phyloP scores from a whole-genome alignment of 2,329 filamentous ascomycete species.

The Cytospora leucostoma region DNA sequence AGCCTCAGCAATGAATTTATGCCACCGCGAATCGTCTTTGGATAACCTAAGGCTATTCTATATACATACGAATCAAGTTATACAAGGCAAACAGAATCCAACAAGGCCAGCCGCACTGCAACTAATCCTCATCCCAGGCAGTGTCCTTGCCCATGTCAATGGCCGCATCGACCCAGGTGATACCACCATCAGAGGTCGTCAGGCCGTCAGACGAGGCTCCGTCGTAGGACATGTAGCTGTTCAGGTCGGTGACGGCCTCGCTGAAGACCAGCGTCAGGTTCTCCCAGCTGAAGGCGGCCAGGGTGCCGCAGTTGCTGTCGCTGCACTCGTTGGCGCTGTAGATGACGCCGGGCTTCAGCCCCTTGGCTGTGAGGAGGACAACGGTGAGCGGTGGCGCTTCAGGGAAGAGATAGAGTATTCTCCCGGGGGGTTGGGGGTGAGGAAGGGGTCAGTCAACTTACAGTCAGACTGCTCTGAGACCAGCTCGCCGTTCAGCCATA shows the following conservation, averaged over 20 bases:
- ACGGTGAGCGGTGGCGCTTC: not conserved
- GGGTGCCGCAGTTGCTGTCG: conserved; percentile 21
- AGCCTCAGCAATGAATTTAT: no score
- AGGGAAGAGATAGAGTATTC: no score
- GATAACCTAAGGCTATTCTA: no score
- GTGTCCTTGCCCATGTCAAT: conserved; percentile 19
- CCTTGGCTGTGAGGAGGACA: not conserved
- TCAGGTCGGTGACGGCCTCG: conserved; percentile 19
- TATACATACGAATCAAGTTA: not conserved
- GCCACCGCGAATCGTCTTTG: no score
- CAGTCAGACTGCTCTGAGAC: conserved; percentile 24
- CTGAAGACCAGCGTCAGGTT: conserved; percentile 20
- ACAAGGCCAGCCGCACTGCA: not conserved
- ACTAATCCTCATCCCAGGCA: conserved; percentile 1
- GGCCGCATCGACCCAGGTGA: conserved; percentile 22
- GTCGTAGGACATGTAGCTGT: conserved; percentile 11
- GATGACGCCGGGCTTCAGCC: conserved; percentile 26
- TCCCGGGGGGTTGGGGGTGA: no score
- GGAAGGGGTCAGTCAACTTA: not conserved
- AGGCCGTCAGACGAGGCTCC: conserved; percentile 18
- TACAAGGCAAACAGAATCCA: not conserved
- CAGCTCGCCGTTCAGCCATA: conserved; percentile 22
- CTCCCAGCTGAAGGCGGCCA: conserved; percentile 21
- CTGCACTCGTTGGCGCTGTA: conserved; percentile 25
- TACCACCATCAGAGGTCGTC: conserved; percentile 20